phyloP scores from a whole-genome alignment of 768 basidiomycete genomes.

The Suillus plorans region DNA sequence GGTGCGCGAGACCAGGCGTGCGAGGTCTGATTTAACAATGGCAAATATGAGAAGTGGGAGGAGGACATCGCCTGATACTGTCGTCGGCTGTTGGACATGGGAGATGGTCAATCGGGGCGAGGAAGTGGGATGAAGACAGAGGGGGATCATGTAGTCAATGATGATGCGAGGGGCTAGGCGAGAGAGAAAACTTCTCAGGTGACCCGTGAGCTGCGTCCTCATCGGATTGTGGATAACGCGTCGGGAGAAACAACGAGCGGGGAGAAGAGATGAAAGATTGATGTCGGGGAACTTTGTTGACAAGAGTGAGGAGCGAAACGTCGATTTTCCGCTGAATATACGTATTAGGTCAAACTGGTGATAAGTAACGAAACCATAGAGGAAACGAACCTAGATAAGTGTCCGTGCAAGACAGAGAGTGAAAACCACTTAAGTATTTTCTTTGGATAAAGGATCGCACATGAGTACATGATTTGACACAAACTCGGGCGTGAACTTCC shows the following conservation, averaged over 20 bases:
- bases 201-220: slow-evolving; percentile 7
- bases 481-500: slow-evolving; percentile 68
- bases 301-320: slow-evolving; percentile 44
- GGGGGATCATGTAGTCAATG: slow-evolving; percentile 1
- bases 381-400: slow-evolving; percentile 53
- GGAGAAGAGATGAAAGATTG: slow-evolving; percentile 49
- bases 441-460: slow-evolving; percentile 49
- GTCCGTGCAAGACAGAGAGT: slow-evolving; percentile 81
- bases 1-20: slow-evolving; percentile 61
- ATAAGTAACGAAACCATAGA: slow-evolving; percentile 29
- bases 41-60: slow-evolving; percentile 92
- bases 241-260: slow-evolving; percentile 20
- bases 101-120: slow-evolving; percentile 10
- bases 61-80: slow-evolving; percentile 84
- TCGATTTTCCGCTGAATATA: slow-evolving; percentile 34
- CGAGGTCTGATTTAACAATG: slow-evolving; percentile 90
- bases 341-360: slow-evolving; percentile 23
- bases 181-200: slow-evolving; percentile 9
- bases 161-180: slow-evolving; percentile 3
- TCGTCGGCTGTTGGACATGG: slow-evolving; percentile 37
- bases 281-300: slow-evolving; percentile 36
- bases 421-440: slow-evolving; percentile 66
- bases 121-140: not conserved
- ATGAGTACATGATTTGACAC: slow-evolving; percentile 82
- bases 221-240: slow-evolving; percentile 1